These are phyloP conservation scores for Exophiala sideris DNA, from an alignment of 2,329 filamentous ascomycete species.

Conservation along the genomic window DNA sequence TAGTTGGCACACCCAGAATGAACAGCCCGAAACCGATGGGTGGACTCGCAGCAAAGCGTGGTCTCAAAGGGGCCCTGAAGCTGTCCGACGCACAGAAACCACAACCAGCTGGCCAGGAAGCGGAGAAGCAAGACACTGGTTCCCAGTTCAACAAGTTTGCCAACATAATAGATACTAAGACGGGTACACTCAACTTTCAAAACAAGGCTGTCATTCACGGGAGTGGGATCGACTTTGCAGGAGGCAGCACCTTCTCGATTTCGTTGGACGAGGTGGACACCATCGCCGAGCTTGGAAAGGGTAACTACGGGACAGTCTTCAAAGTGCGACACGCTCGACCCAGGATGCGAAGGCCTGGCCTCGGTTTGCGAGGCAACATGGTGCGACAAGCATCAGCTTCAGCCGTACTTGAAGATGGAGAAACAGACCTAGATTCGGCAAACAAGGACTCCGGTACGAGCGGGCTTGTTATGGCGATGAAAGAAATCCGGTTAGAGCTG, in stretches of 20 bases:
- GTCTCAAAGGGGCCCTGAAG: slow-evolving; percentile 46
- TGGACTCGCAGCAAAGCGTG: slow-evolving; percentile 46
- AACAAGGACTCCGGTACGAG: slow-evolving; percentile 44
- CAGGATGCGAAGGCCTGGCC: slow-evolving; percentile 57
- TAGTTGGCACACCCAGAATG: slow-evolving; percentile 35
- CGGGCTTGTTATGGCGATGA: slow-evolving; percentile 96
- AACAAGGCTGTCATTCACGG: slow-evolving; percentile 88
- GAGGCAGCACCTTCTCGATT: slow-evolving; percentile 85
- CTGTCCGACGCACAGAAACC: slow-evolving; percentile 50
- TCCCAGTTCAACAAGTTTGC: slow-evolving; percentile 65
- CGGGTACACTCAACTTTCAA: slow-evolving; percentile 86
- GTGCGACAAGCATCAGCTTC: slow-evolving; percentile 33
- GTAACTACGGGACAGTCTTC: slow-evolving; percentile 97
- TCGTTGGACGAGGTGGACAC: slow-evolving; percentile 94
- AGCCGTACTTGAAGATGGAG: slow-evolving; percentile 29
- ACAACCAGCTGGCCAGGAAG: slow-evolving; percentile 35
- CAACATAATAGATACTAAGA: slow-evolving; percentile 86
- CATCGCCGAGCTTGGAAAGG: slow-evolving; percentile 89
- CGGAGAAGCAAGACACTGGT: slow-evolving; percentile 30
- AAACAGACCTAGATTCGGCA: slow-evolving; percentile 32
- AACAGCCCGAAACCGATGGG: slow-evolving; percentile 38
- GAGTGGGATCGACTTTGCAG: slow-evolving; percentile 86
- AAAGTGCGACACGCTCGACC: slow-evolving; percentile 84
- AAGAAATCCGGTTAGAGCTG: slow-evolving; percentile 91
- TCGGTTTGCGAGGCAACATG: slow-evolving; percentile 60